phyloP scores from a whole-genome alignment of 2,329 filamentous ascomycete genomes.

The Claviceps maximensis region DNA sequence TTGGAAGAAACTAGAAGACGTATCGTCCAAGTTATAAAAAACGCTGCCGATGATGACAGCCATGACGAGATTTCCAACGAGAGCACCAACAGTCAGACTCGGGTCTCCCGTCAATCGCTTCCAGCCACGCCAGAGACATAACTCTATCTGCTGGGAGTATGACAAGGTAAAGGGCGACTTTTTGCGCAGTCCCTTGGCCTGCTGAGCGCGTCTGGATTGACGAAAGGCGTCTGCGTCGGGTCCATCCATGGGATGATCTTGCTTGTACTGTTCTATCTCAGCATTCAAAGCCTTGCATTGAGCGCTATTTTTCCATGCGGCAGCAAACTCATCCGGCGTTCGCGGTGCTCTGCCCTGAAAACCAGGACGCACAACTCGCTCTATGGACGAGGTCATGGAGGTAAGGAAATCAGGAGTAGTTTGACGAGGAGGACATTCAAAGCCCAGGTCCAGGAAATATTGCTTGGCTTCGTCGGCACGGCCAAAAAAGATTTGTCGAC shows the following conservation, averaged over 20 bases:
- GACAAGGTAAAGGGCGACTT: conserved; percentile 77
- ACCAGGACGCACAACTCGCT: conserved; percentile 41
- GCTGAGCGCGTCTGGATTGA: conserved; percentile 37
- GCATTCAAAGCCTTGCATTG: conserved; percentile 36
- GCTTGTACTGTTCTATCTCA: conserved; percentile 44
- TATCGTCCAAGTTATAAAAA: conserved; percentile 59
- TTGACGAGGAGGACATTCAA: conserved; percentile 51
- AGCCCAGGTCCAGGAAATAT: conserved; percentile 56
- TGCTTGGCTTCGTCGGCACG: conserved; percentile 43
- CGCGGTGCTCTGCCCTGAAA: conserved; percentile 43
- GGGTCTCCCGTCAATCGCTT: conserved; percentile 65
- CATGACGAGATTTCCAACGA: conserved; percentile 62
- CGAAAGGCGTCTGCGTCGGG: conserved; percentile 45
- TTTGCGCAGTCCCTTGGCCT: conserved; percentile 44
- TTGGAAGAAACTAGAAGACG: conserved; percentile 62
- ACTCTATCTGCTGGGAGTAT: conserved; percentile 56
- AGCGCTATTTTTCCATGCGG: conserved; percentile 41
- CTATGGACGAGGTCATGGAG: conserved; percentile 48
- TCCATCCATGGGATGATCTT: conserved; percentile 37
- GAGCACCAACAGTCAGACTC: conserved; percentile 53
- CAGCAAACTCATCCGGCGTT: conserved; percentile 49
- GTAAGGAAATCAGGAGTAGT: conserved; percentile 62
- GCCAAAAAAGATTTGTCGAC: conserved; percentile 51
- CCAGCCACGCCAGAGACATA: conserved; percentile 74
- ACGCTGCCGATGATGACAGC: conserved; percentile 66